Conservation (phyloP, 2,329 filamentous ascomycete species). For the Cordyceps sp. region DNA sequence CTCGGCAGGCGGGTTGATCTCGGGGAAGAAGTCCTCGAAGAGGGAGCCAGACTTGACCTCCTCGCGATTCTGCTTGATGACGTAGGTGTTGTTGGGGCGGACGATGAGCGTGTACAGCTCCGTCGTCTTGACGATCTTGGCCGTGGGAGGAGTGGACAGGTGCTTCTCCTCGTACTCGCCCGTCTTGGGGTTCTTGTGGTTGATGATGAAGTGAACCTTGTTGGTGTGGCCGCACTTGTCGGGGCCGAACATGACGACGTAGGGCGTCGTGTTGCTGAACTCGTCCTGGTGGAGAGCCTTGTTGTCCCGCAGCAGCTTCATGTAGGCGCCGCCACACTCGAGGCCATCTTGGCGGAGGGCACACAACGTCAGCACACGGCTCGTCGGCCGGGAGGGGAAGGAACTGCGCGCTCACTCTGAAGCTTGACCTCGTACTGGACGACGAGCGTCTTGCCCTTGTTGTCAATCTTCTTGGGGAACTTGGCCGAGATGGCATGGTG, state of each 20-base stretch:
- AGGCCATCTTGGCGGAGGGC: constrained; percentile 62
- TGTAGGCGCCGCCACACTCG: constrained; percentile 94
- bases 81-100: constrained; percentile 88
- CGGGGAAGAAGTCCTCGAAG: constrained; percentile 78
- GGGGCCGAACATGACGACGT: constrained; percentile 99
- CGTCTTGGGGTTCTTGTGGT: constrained; percentile 99
- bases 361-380: too few species aligned
- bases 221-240: constrained; percentile 99
- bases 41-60: constrained; percentile 78
- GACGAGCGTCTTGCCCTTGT: constrained; percentile 92
- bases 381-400: too few species aligned
- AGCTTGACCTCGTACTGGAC: constrained; percentile 99
- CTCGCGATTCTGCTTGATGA: constrained; percentile 83
- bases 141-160: constrained; percentile 65
- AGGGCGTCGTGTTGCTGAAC: constrained; percentile 93
- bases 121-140: constrained; percentile 79
- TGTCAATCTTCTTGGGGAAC: constrained; percentile 90
- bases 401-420: constrained; percentile 73
- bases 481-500: constrained; percentile 99
- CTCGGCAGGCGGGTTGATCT: constrained; percentile 90
- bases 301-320: constrained; percentile 98
- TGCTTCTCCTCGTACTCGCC: constrained; percentile 99
- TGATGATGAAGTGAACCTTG: constrained; percentile 98
- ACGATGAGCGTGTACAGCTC: constrained; percentile 95
- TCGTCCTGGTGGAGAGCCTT: constrained; percentile 93